These are phyloP conservation scores for Amphibolis antarctica DNA, from an alignment of 106 monocot species.

Conservation along the genomic window DNA sequence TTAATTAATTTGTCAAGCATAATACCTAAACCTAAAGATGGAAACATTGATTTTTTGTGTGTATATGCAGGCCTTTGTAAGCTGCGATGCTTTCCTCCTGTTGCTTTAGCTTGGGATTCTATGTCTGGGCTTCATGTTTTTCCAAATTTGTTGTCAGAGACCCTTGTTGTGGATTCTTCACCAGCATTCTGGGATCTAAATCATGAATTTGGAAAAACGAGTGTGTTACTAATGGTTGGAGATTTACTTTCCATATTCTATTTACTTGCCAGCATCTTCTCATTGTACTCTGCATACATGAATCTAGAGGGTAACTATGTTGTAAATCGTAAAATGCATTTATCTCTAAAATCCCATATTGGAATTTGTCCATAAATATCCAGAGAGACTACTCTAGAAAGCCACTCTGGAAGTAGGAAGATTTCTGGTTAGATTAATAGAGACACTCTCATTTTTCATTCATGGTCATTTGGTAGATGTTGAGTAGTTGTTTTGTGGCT, in stretches of 20 bases:
- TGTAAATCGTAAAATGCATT: no score
- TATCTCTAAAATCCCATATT: no score
- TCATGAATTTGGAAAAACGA: constrained; percentile 42
- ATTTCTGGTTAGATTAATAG: no score
- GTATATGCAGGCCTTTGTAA: constrained; percentile 57
- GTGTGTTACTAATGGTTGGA: constrained; percentile 59
- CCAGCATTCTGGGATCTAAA: constrained; percentile 62
- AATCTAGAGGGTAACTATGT: not conserved
- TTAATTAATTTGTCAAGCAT: not conserved
- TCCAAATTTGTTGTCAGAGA: constrained; percentile 76
- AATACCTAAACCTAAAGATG: not conserved
- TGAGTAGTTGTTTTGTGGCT: no score
- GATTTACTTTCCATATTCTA: not conserved
- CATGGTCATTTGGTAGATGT: no score
- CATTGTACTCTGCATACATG: not conserved
- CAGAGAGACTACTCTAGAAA: no score
- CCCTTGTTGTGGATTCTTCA: constrained; percentile 68
- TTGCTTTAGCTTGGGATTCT: constrained; percentile 76
- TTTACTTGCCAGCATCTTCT: not conserved
- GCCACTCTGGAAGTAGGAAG: no score
- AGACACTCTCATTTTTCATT: no score
- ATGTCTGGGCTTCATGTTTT: constrained; percentile 54
- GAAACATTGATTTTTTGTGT: not conserved
- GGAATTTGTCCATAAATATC: no score
- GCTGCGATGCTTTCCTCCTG: constrained; percentile 87